Evolutionary conservation across 805 yeast species (phyloP), one percentile per base, ranked within the genome.

Genomic region (Ascoidea tarda): DNA sequence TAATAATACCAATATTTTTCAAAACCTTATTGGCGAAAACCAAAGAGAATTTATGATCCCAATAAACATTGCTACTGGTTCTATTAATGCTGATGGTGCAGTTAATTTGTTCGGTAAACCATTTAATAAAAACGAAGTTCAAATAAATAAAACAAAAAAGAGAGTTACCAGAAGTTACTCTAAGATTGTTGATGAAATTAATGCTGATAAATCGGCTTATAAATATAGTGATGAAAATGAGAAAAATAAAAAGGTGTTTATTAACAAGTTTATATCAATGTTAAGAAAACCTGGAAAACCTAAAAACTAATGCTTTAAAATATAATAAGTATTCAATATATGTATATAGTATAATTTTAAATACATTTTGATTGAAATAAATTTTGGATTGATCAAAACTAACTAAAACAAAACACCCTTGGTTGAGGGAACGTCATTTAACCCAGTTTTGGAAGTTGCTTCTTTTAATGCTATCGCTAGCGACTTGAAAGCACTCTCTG

Each of bases 401-500:
- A 5, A 46, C 46, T 31, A 84, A 69, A 83, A 82, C 49, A 91
- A 72, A 8, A 93, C 98, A 52, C 99, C 99, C 70, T 93, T 93
- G 8, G 99, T 93, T 52, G 95, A 84, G 21, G 99, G 99, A 49
- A 93, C 87, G 56, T 93, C 99, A 63, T 88, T 75, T 31, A 84
- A 78, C 38, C 97, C 98, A 38, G 88, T 88, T 59, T 77, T 74
- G 8, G 91, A 75, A 50, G 78, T 81, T 31, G 98, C 91, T 64
- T 89, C 96, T 59, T 80, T 83, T 50, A 93, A 74, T 4, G 99
- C 99, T 21, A 93, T 74, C 0, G 99, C 99, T 58, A 91, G 71
- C 0, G 98, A 96, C 70, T 93, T 93, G 71, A 93, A 93, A 0
- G 99, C 98, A 65, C 88, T 78, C 68, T 93, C 99, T 47, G 96